These are phyloP conservation scores for Flaveria sonorensis DNA, from an alignment of 129 eudicot species.

Conservation along the genomic window DNA sequence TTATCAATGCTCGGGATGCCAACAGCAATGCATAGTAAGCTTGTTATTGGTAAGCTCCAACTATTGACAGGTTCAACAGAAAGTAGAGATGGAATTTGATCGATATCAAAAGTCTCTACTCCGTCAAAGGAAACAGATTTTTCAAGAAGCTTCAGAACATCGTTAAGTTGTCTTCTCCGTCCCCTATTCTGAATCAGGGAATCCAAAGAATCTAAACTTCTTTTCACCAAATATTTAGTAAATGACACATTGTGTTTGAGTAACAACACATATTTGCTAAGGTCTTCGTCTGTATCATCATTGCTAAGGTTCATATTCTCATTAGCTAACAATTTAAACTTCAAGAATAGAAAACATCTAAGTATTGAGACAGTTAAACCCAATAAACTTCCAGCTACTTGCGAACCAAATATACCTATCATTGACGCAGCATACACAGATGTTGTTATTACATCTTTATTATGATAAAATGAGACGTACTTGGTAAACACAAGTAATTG, in stretches of 20 bases:
- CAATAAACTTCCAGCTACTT: not conserved
- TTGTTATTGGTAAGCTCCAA: slow-evolving; percentile 23
- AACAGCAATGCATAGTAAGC: slow-evolving; percentile 13
- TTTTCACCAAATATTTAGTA: not conserved
- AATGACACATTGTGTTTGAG: not conserved
- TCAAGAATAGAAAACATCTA: slow-evolving; percentile 8
- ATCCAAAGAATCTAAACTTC: slow-evolving; percentile 9
- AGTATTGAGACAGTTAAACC: slow-evolving; percentile 15
- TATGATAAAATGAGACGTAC: no score
- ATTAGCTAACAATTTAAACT: not conserved
- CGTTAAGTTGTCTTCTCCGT: not conserved
- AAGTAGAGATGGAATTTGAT: not conserved
- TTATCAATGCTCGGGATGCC: not conserved
- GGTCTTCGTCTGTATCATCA: not conserved
- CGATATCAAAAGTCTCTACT: not conserved
- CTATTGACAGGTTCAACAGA: not conserved
- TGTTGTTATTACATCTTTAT: no score
- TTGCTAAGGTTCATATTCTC: not conserved
- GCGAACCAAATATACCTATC: not conserved
- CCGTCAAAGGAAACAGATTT: not conserved
- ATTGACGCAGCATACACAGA: no score
- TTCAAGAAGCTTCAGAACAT: slow-evolving; percentile 7
- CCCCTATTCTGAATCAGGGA: not conserved
- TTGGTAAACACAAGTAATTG: no score
- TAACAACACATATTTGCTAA: not conserved